Percentiles rank a stretch among this genome's conserved stretches.
Evolutionary conservation across 805 yeast species (phyloP).

Genomic region (Yamadazyma tumulicola): DNA sequence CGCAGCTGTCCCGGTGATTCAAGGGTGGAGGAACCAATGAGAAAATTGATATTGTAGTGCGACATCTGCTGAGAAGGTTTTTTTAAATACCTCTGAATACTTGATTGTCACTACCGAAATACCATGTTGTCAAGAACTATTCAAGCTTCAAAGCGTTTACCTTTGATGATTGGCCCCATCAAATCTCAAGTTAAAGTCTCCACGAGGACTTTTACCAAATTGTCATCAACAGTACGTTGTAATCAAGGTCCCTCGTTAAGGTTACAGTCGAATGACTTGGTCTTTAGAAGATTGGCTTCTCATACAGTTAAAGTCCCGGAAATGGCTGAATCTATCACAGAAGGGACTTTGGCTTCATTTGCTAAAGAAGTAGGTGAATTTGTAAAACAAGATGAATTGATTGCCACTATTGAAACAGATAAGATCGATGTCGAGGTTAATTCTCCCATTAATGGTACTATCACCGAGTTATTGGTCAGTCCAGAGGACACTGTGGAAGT

Average conservation of each 20-base stretch:
- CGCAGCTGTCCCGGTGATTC: too few relatives aligned
- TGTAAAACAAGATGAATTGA: constrained; percentile 79
- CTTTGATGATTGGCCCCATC: constrained; percentile 9
- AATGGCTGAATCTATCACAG: constrained; percentile 98
- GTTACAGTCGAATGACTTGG: constrained; percentile 1
- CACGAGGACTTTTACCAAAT: constrained; percentile 3
- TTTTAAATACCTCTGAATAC: neutral
- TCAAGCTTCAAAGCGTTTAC: constrained; percentile 13
- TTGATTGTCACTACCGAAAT: neutral
- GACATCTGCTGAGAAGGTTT: neutral
- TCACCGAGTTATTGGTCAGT: constrained; percentile 74
- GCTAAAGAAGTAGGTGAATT: constrained; percentile 81
- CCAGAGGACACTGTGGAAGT: constrained; percentile 94
- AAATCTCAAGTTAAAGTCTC: constrained; percentile 5
- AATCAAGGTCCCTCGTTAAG: neutral
- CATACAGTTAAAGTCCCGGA: constrained; percentile 84
- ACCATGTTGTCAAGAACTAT: constrained; percentile 17
- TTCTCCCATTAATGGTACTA: constrained; percentile 87
- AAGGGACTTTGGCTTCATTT: constrained; percentile 79
- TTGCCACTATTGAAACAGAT: constrained; percentile 97
- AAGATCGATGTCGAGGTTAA: constrained; percentile 97
- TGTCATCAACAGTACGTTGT: neutral
- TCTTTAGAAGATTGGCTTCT: constrained; percentile 38
- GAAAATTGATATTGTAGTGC: too few relatives aligned
- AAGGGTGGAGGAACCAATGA: too few relatives aligned